Conservation (phyloP, 352 stramenopile species). For the Globisporangium perplexum region DNA sequence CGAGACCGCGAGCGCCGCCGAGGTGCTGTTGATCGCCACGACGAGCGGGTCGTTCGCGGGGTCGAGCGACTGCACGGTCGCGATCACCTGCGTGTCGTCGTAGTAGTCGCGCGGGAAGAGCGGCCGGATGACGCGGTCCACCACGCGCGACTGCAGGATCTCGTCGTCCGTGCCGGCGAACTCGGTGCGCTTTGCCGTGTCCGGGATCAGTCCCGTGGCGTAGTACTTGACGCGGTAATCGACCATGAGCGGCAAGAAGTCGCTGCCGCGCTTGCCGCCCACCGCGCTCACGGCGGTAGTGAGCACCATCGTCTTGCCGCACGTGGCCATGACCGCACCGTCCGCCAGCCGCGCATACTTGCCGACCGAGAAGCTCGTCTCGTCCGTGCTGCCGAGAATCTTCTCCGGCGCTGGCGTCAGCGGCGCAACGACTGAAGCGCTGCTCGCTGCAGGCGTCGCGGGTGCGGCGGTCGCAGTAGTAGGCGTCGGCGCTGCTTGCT, state of each 20-base stretch:
- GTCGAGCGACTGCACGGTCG: conserved; percentile 87
- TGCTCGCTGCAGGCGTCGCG: conserved; percentile 5
- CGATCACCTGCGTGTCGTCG: conserved; percentile 94
- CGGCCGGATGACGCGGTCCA: conserved; percentile 95
- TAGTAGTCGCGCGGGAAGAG: conserved; percentile 93
- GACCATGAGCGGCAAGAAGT: conserved; percentile 91
- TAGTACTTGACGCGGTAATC: conserved; percentile 92
- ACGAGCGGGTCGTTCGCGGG: conserved; percentile 81
- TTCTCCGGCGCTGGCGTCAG: conserved; percentile 2
- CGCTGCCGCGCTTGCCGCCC: conserved; percentile 34
- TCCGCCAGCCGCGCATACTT: conserved; percentile 85
- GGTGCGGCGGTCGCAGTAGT: neutral
- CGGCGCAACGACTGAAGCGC: neutral
- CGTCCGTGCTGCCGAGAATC: conserved; percentile 44
- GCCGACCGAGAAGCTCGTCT: conserved; percentile 53
- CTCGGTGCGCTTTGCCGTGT: conserved; percentile 83
- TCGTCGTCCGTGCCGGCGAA: conserved; percentile 92
- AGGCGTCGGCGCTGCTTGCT: conserved; percentile 4
- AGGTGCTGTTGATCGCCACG: conserved; percentile 87
- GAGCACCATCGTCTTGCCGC: conserved; percentile 83
- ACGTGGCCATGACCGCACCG: conserved; percentile 76
- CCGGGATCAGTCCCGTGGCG: conserved; percentile 83
- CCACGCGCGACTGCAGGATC: conserved; percentile 94
- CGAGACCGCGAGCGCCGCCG: conserved; percentile 76
- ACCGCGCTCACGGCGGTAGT: conserved; percentile 74